These are phyloP conservation scores for Claviceps lovelessii DNA, from an alignment of 2,329 filamentous ascomycete genomes.

Conservation along the genomic window DNA sequence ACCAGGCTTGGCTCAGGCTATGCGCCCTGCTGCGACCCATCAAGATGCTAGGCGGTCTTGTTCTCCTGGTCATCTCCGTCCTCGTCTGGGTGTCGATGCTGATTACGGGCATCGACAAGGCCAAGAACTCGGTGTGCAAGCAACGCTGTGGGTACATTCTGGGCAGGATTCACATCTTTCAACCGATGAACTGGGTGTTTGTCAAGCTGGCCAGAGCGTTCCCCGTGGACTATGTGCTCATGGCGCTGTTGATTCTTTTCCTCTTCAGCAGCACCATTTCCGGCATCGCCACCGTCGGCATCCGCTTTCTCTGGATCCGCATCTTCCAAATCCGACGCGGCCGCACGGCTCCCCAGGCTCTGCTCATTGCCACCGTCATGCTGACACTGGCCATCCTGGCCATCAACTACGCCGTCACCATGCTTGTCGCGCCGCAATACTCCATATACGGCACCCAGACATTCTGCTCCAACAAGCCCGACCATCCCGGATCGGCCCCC, in stretches of 20 bases:
- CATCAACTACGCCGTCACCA: constrained; percentile 83
- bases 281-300: constrained; percentile 74
- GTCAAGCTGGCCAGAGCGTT: constrained; percentile 70
- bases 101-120: constrained; percentile 90
- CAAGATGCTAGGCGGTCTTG: constrained; percentile 71
- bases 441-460: constrained; percentile 88
- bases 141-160: constrained; percentile 83
- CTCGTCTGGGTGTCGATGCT: constrained; percentile 84
- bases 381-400: constrained; percentile 79
- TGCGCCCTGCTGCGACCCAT: constrained; percentile 75
- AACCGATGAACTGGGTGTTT: constrained; percentile 77
- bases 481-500: constrained; percentile 48
- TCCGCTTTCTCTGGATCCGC: constrained; percentile 89
- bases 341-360: constrained; percentile 77
- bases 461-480: constrained; percentile 64
- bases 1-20: constrained; percentile 63
- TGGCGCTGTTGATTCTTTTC: constrained; percentile 69
- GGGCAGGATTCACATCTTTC: constrained; percentile 76
- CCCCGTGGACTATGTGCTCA: constrained; percentile 83
- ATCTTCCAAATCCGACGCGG: constrained; percentile 86
- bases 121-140: constrained; percentile 88
- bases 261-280: constrained; percentile 81
- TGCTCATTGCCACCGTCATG: constrained; percentile 82
- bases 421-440: constrained; percentile 93
- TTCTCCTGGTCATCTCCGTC: constrained; percentile 60